Base-by-base conservation (phyloP, 2,329 filamentous ascomycete genomes). In the Paracoccidioides brasiliensis region DNA sequence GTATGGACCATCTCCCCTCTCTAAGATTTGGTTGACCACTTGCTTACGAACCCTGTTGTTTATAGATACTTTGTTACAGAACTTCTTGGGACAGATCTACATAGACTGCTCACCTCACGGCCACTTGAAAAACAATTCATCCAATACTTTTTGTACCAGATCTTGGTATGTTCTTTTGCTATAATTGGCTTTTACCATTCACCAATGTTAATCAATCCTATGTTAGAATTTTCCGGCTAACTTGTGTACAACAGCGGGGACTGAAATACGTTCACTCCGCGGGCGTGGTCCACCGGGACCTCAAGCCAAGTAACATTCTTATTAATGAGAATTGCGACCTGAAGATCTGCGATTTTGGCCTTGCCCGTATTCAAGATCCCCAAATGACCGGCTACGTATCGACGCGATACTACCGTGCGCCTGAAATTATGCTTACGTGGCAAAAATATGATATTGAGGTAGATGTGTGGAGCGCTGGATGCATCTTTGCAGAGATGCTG, bases 331-430 rank as follows among this genome's bases (percentile, higher is more conserved):
- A 98, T 75, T 98, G 93, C 76, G 93, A 98, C 74, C 76, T 98
- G 66, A 98, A 98, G 78, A 98, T 98, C 72, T 98, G 93, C 79
- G 93, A 98, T 71, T 98, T 98, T 66, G 93, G 93, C 62, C 80
- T 98, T 58, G 93, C 93, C 54, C 88, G 93, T 72, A 95, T 98
- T 66, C 93, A 98, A 72, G 93, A 98, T 69, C 93, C 93, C 40
- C 93, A 98, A 75, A 98, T 98, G 93, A 98, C 93, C 44, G 93
- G 93, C 64, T 98, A 98, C 69, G 93, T 98, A 58, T 97, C 93
- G 50, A 98, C 93, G 59, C 81, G 93, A 78, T 98, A 98, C 79
- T 98, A 98, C 80, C 85, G 93, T 67, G 93, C 93, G 7, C 93
- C 93, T 15, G 93, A 98, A 74, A 98, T 98, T 70, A 98, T 98